Base-by-base conservation (phyloP, 768 basidiomycete species). In the Pilatotrama ljubarskyi region DNA sequence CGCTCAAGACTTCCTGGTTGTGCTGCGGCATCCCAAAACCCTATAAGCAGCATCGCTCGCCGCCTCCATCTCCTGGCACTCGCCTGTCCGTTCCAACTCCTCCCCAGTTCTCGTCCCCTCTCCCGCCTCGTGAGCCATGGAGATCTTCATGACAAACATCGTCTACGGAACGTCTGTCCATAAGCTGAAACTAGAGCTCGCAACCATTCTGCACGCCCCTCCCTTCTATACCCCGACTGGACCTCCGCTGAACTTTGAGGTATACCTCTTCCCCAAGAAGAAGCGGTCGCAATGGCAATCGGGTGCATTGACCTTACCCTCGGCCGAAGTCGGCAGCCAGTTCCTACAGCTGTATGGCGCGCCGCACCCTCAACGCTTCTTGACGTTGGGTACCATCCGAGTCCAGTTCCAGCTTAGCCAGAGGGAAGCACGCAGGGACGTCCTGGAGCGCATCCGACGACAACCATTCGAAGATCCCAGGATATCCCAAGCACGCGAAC, bases 271-370 rank as follows among this genome's bases (percentile, higher is more conserved):
- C 66, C 49, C 55, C 11, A 75, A 76, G 58, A 78, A 72, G 41
- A 44, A 43, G 46, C 29, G 42, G 32, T 59, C 57, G 2, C 35
- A 38, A 15, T 55, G 51, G 38, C 51, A 35, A 29, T 38, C 22
- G 24, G 84, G 83, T 4, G 66, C 68, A 22, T 66, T 88, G 35
- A 84, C 83, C 0, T 68, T 87, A 5, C 82, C 84, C 2, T 71
- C 68, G 10, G 43, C 44, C 10, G 65, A 75, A 15, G 65, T 81
- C 17, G 84, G 78, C 0, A 49, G 55, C 0, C 64, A 57, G 13
- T 84, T 87, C 62, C 72, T 88, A 15, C 41, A 51, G 15, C 68
- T 78, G 13, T 82, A 78, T 64, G 78, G 77, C 25, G 66, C 68
- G 6, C 11, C 36, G 1, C 35, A 37, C n/a, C 62, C 68, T 14